phyloP scores from a whole-genome alignment of 805 yeast genomes.

The Hanseniaspora guilliermondii region DNA sequence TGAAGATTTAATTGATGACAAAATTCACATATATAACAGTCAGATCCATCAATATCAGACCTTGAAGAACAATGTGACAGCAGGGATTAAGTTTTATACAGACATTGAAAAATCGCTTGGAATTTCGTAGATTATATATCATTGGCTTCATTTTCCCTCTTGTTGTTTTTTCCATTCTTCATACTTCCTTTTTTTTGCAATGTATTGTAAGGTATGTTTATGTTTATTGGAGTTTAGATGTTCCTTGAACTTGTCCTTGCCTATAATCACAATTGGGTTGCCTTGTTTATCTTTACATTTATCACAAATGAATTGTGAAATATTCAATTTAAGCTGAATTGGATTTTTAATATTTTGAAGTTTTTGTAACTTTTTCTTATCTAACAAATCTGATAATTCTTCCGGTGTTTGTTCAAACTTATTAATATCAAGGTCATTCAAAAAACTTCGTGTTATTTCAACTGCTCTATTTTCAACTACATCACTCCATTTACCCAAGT shows the following conservation, averaged over 20 bases:
- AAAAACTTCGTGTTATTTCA: slow-evolving; percentile 34
- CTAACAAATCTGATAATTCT: slow-evolving; percentile 24
- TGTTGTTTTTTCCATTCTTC: slow-evolving; percentile 31
- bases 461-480: slow-evolving; percentile 47
- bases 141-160: background rate
- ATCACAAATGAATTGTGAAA: slow-evolving; percentile 51
- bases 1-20: background rate
- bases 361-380: slow-evolving; percentile 7
- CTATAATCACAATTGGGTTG: slow-evolving; percentile 52
- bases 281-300: slow-evolving; percentile 48
- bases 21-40: background rate
- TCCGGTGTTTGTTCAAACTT: slow-evolving; percentile 30
- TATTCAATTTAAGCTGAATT: slow-evolving; percentile 29
- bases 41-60: background rate
- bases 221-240: slow-evolving; percentile 65
- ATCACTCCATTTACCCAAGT: slow-evolving; percentile 47
- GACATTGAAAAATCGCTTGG: slow-evolving; percentile 4
- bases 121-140: background rate
- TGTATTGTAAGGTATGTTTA: slow-evolving; percentile 36
- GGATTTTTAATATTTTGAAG: slow-evolving; percentile 23
- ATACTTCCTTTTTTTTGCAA: slow-evolving; percentile 41
- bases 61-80: slow-evolving; percentile 17
- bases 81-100: slow-evolving; percentile 20
- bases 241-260: slow-evolving; percentile 54
- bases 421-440: slow-evolving; percentile 18